Conservation (phyloP, 805 yeast species). For the Lipomyces orientalis region DNA sequence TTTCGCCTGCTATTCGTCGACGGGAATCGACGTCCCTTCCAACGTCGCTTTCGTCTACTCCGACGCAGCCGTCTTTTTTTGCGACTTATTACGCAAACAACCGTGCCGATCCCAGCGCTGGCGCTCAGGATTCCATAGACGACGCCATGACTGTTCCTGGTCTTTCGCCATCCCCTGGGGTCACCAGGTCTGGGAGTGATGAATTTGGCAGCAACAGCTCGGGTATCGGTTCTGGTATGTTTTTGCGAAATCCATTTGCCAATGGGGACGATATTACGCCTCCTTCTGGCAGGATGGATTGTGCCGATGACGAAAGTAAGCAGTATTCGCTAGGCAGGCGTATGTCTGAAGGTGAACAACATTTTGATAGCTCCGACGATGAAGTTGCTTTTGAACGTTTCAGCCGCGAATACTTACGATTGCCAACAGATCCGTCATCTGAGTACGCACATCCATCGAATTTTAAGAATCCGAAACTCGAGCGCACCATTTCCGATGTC, state of each 20-base stretch:
- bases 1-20: slow-evolving; percentile 21
- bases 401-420: slow-evolving; percentile 20
- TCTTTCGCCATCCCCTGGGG: slow-evolving; percentile 23
- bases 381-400: slow-evolving; percentile 8
- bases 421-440: slow-evolving; percentile 22
- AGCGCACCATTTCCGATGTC: slow-evolving; percentile 61
- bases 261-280: slow-evolving; percentile 6
- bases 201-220: background rate
- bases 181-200: slow-evolving; percentile 7
- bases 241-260: slow-evolving; percentile 23
- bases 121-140: slow-evolving; percentile 4
- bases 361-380: slow-evolving; percentile 5
- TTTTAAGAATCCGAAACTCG: slow-evolving; percentile 52
- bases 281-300: slow-evolving; percentile 1
- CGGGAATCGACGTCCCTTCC: slow-evolving; percentile 36
- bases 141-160: slow-evolving; percentile 16
- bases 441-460: slow-evolving; percentile 29
- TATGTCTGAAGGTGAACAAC: slow-evolving; percentile 32
- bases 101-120: slow-evolving; percentile 2
- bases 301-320: slow-evolving; percentile 1
- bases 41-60: slow-evolving; percentile 35
- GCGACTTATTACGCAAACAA: slow-evolving; percentile 11
- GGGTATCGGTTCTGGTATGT: background rate
- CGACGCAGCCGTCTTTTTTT: slow-evolving; percentile 32
- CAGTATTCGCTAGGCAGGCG: slow-evolving; percentile 30